Evolutionary conservation across 768 basidiomycete species (phyloP).

Genomic region (Kwoniella pini): DNA sequence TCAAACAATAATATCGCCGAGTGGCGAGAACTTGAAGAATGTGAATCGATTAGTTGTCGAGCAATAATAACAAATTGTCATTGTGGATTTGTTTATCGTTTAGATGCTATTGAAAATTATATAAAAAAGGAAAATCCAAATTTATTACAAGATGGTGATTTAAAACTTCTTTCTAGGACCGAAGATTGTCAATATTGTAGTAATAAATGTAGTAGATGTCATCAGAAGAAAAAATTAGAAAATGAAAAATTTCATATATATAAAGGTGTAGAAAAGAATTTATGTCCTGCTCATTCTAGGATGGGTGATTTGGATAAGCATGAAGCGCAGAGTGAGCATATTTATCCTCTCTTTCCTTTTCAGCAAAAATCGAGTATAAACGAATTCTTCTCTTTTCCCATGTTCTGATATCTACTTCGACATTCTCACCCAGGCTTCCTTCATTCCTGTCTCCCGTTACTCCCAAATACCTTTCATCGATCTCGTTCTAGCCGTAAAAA

Average conservation of each 20-base stretch:
- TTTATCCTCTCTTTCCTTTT: no score
- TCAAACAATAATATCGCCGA: neutral
- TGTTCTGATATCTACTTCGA: no score
- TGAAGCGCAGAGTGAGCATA: neutral
- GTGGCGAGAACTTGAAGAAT: neutral
- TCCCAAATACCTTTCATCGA: no score
- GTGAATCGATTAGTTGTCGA: neutral
- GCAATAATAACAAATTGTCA: conserved; percentile 7
- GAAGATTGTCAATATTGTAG: neutral
- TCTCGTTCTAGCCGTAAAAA: no score
- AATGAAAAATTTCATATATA: neutral
- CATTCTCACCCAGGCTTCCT: neutral
- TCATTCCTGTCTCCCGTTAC: no score
- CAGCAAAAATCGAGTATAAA: no score
- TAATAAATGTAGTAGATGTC: conserved; percentile 10
- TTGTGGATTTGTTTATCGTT: conserved; percentile 6
- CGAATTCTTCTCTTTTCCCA: no score
- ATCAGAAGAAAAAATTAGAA: neutral
- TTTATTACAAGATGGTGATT: neutral
- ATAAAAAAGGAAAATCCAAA: neutral
- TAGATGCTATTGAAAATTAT: neutral
- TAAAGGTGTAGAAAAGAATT: conserved; percentile 2
- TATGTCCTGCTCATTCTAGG: conserved; percentile 7
- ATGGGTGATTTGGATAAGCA: conserved; percentile 6
- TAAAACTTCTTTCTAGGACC: neutral